Evolutionary conservation across 1,139 yeast genomes (phyloP), one percentile per base, ranked within the genome.

Genomic region (Blastobotrys raffinosifermentans): DNA sequence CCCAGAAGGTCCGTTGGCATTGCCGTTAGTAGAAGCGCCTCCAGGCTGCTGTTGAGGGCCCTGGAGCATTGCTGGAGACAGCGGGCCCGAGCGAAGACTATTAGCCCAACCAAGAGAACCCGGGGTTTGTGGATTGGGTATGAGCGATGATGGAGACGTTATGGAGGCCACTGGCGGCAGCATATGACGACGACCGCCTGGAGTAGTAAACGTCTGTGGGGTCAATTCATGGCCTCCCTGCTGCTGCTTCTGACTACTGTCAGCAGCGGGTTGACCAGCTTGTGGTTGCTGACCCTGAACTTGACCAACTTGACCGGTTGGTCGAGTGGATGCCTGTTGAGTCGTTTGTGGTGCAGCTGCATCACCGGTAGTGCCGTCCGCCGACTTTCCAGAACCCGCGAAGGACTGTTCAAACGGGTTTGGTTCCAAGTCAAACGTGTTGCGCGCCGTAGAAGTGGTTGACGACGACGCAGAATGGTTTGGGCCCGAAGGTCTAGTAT

Each of bases 381-480:
- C 31, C n/a, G 56, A 55, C 34, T 76, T 79, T 23, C 66, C 64
- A 25, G n/a, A n/a, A n/a, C n/a, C n/a, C 22, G 96, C 96, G 64
- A 91, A 91, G 34, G 96, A 85, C 58, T 82, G 80, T 61, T 91
- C 98, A 55, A 91, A 91, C 2, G 97, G 98, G 55, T 91, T 91
- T 3, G 93, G 96, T 58, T 91, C 99, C 46, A 87, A 66, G 46
- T 82, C 93, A 55, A 85, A 76, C 18, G 58, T 48, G 7, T 25
- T 25, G 13, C 27, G 27, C 7, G 11, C 11, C 7, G 27, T 8
- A 6, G 27, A 25, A 6, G 27, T 25, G 15, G 27, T 13, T n/a
- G 27, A 25, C 15, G 27, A 25, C 7, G 27, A 25, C 15, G 14
- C 7, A 8, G 27, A 25, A 6, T 25, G 27, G 11, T 8, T 8